phyloP scores from a whole-genome alignment of 73 alveolate species.

The Stentor roeselii region DNA sequence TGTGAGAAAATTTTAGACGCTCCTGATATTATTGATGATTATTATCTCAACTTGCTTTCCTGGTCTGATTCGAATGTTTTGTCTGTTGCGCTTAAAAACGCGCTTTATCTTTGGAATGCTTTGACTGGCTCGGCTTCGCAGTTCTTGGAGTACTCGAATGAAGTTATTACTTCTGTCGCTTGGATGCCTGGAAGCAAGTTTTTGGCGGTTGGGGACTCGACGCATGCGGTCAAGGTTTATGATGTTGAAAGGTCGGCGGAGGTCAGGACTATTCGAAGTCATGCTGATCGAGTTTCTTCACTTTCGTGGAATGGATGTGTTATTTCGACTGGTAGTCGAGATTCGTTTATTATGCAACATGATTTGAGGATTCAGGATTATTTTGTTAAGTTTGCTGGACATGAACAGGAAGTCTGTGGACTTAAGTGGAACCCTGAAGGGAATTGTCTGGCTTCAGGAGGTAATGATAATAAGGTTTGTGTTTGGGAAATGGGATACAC shows the following conservation, averaged over 20 bases:
- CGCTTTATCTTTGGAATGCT: conserved; percentile 82
- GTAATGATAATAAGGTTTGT: conserved; percentile 96
- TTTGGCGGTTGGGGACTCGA: conserved; percentile 68
- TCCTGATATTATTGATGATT: conserved; percentile 88
- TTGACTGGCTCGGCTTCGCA: conserved; percentile 56
- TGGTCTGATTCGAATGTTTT: conserved; percentile 83
- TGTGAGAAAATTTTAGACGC: conserved; percentile 91
- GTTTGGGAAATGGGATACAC: conserved; percentile 86
- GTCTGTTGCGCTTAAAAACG: conserved; percentile 76
- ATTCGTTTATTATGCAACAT: conserved; percentile 63
- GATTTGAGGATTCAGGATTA: conserved; percentile 70
- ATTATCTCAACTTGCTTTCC: conserved; percentile 80
- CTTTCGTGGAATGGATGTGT: conserved; percentile 78
- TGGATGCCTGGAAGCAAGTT: conserved; percentile 63
- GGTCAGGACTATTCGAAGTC: conserved; percentile 60
- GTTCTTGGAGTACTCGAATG: conserved; percentile 60
- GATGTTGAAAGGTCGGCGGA: conserved; percentile 69
- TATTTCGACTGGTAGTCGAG: conserved; percentile 72
- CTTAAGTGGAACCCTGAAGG: conserved; percentile 67
- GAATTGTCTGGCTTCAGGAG: conserved; percentile 93
- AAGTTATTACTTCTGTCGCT: conserved; percentile 62
- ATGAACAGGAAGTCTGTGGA: conserved; percentile 68
- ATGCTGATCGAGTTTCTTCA: conserved; percentile 72
- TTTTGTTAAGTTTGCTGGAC: conserved; percentile 68
- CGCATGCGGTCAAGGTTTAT: conserved; percentile 67